Conservation (phyloP, 2,329 filamentous ascomycete species). For the Chlorencoelia australis region DNA sequence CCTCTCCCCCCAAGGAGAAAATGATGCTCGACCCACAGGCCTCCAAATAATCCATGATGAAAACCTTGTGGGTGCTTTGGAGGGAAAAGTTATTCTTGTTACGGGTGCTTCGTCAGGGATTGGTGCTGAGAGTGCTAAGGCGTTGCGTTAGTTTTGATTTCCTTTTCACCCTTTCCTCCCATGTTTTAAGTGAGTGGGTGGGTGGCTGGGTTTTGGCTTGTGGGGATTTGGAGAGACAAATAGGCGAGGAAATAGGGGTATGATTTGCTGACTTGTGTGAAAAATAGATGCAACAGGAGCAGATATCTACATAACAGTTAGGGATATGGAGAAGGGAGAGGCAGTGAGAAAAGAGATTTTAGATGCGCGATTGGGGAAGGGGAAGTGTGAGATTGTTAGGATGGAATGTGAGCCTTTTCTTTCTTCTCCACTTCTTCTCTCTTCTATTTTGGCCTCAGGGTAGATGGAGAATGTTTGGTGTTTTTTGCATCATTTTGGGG, state of each 20-base stretch:
- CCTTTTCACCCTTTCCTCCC: no score
- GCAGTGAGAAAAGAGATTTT: background rate
- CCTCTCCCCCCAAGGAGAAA: slow-evolving; percentile 15
- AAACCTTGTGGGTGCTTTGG: slow-evolving; percentile 17
- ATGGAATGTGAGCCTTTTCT: background rate
- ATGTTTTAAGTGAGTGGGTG: no score
- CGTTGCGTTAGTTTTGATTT: slow-evolving; percentile 26
- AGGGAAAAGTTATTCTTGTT: slow-evolving; percentile 31
- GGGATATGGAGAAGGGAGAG: background rate
- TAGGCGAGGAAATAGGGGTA: no score
- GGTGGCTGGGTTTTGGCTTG: no score
- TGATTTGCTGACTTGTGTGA: no score
- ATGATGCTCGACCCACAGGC: slow-evolving; percentile 26
- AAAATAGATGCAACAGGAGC: no score
- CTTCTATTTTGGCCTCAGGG: no score
- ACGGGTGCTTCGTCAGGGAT: slow-evolving; percentile 33
- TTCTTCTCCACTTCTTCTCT: no score
- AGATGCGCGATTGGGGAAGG: no score
- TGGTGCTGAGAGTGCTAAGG: slow-evolving; percentile 30
- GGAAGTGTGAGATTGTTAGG: background rate
- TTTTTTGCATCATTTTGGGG: no score
- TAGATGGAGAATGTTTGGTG: no score
- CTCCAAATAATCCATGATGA: slow-evolving; percentile 28
- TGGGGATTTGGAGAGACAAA: no score
- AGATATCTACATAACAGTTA: slow-evolving; percentile 24